phyloP scores from a whole-genome alignment of 345 rosid species.

The Hevea brasiliensis region DNA sequence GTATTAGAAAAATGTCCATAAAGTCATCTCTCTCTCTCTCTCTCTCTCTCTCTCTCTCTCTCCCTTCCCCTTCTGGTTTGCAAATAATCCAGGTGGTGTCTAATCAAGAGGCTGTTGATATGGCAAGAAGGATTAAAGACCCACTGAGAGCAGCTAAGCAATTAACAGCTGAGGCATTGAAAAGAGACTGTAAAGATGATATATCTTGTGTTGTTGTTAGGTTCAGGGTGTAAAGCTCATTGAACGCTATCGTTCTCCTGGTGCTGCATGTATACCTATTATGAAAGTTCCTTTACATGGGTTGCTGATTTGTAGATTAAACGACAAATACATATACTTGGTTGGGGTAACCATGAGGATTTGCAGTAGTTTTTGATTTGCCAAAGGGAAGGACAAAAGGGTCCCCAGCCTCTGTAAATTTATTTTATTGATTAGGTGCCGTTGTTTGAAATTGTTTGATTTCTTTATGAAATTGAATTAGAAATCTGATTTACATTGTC shows the following conservation, averaged over 20 bases:
- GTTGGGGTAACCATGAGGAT: conserved; percentile 16
- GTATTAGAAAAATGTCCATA: conserved; percentile 1
- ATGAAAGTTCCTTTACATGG: conserved; percentile 31
- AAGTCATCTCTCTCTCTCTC: background rate
- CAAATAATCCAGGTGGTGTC: conserved; percentile 56
- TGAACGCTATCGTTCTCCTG: conserved; percentile 9
- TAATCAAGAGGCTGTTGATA: conserved; percentile 75
- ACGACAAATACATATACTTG: conserved; percentile 19
- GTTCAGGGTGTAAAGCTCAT: conserved; percentile 44
- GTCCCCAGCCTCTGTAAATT: conserved; percentile 29
- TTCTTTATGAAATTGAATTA: conserved; percentile 29
- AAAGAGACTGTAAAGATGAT: conserved; percentile 71
- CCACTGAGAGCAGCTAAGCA: conserved; percentile 79
- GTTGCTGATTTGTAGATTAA: conserved; percentile 27
- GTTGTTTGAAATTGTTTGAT: conserved; percentile 45
- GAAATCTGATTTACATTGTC: conserved; percentile 28
- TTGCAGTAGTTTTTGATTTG: conserved; percentile 24
- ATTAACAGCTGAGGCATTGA: conserved; percentile 58
- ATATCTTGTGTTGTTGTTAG: conserved; percentile 76
- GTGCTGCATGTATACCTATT: conserved; percentile 29
- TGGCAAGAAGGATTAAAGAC: conserved; percentile 63
- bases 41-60: no score
- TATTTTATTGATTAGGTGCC: conserved; percentile 29
- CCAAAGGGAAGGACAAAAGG: background rate
- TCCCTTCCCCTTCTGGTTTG: background rate